Conservation (phyloP, 2,329 filamentous ascomycete species). For the Didymella pinodella region DNA sequence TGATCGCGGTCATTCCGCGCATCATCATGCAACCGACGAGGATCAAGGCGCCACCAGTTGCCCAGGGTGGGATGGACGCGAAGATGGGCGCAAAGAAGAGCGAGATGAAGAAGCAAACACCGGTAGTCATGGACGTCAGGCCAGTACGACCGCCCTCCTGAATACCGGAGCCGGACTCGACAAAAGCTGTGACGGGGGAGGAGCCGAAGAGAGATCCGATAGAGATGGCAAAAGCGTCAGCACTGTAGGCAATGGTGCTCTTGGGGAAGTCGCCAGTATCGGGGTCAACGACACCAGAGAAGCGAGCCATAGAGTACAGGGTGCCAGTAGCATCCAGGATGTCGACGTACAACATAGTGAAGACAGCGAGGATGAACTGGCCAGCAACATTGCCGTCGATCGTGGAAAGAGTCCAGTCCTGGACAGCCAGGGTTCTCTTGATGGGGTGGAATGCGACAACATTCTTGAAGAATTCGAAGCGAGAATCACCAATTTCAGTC, state of each 20-base stretch:
- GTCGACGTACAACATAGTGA: slow-evolving; percentile 90
- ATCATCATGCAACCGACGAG: slow-evolving; percentile 89
- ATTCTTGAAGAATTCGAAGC: slow-evolving; percentile 86
- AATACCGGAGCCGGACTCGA: slow-evolving; percentile 87
- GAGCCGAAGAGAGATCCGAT: slow-evolving; percentile 80
- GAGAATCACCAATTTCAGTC: slow-evolving; percentile 70
- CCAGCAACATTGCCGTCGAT: slow-evolving; percentile 63
- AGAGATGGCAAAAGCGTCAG: slow-evolving; percentile 81
- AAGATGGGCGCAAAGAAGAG: slow-evolving; percentile 93
- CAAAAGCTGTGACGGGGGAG: slow-evolving; percentile 84
- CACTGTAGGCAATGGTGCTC: slow-evolving; percentile 82
- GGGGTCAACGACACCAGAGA: slow-evolving; percentile 80
- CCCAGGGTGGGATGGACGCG: slow-evolving; percentile 87
- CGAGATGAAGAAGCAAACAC: slow-evolving; percentile 78
- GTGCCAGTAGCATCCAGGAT: slow-evolving; percentile 85
- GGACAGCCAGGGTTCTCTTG: slow-evolving; percentile 70
- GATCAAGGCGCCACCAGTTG: slow-evolving; percentile 85
- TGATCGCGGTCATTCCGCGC: slow-evolving; percentile 78
- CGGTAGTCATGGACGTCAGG: slow-evolving; percentile 77
- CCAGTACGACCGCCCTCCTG: slow-evolving; percentile 86
- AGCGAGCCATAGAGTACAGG: slow-evolving; percentile 87
- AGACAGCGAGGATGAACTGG: slow-evolving; percentile 81
- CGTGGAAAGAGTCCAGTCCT: slow-evolving; percentile 72
- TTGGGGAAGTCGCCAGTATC: slow-evolving; percentile 87
- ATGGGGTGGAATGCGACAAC: slow-evolving; percentile 86